phyloP scores from a whole-genome alignment of 495 filamentous ascomycete genomes.

The Penicillium antarcticum region DNA sequence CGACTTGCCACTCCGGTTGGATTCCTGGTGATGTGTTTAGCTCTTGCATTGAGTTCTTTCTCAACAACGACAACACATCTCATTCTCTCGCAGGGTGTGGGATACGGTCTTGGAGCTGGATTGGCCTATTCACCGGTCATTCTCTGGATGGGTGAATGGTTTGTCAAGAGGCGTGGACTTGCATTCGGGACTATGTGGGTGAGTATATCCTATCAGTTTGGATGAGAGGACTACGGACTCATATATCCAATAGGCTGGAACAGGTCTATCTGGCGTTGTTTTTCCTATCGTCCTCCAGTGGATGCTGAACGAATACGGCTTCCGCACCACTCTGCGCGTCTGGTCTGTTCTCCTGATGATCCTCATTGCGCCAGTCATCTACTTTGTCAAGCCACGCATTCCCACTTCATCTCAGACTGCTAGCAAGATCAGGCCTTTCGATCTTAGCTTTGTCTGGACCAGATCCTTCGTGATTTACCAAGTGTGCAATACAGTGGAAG shows the following conservation, averaged over 20 bases:
- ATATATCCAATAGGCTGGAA: slow-evolving; percentile 28
- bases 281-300: slow-evolving; percentile 47
- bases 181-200: slow-evolving; percentile 16
- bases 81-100: slow-evolving; percentile 14
- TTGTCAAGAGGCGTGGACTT: slow-evolving; percentile 9
- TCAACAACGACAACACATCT: slow-evolving; percentile 14
- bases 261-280: slow-evolving; percentile 33
- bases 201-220: not conserved
- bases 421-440: slow-evolving; percentile 16
- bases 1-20: slow-evolving; percentile 4
- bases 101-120: slow-evolving; percentile 11
- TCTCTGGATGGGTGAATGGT: slow-evolving; percentile 16
- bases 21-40: slow-evolving; percentile 11
- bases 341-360: slow-evolving; percentile 45
- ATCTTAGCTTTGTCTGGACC: slow-evolving; percentile 36
- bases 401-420: not conserved
- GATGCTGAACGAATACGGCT: slow-evolving; percentile 48
- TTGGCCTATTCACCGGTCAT: slow-evolving; percentile 14
- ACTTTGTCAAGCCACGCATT: slow-evolving; percentile 40
- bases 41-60: slow-evolving; percentile 11
- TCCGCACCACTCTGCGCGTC: slow-evolving; percentile 43
- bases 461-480: slow-evolving; percentile 13
- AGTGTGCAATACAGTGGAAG: slow-evolving; percentile 50
- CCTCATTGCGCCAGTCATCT: slow-evolving; percentile 46
- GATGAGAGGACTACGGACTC: not conserved